These are phyloP conservation scores for Colletotrichum tanaceti DNA, from an alignment of 2,329 filamentous ascomycete species.

Conservation along the genomic window DNA sequence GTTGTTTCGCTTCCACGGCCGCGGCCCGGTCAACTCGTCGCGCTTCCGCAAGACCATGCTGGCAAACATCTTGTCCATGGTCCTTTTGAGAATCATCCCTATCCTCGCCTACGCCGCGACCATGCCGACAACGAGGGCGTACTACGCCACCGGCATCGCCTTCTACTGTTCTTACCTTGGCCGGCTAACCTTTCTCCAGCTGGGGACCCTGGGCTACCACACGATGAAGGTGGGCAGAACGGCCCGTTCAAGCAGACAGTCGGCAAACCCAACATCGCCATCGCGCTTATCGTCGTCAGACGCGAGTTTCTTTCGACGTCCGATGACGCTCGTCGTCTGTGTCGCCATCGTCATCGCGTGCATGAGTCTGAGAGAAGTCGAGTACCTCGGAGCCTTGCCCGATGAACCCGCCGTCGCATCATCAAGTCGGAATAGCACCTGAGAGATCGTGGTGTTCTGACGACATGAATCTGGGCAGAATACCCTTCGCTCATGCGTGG, in stretches of 20 bases:
- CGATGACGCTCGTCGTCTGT: neutral
- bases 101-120: neutral
- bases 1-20: conserved; percentile 25
- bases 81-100: neutral
- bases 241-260: neutral
- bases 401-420: neutral
- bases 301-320: neutral
- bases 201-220: conserved; percentile 3
- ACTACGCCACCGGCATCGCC: neutral
- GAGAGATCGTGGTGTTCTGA: neutral
- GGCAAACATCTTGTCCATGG: conserved; percentile 6
- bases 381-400: neutral
- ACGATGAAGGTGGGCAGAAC: neutral
- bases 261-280: neutral
- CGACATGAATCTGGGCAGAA: too few species aligned
- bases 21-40: neutral
- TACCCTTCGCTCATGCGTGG: too few species aligned
- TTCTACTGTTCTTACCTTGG: conserved; percentile 20
- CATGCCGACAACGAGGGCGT: conserved; percentile 11
- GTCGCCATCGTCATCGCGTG: neutral
- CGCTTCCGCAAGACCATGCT: neutral
- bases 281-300: neutral
- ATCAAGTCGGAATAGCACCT: neutral
- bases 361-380: neutral
- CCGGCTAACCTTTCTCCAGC: conserved; percentile 17